Evolutionary conservation across 176 grass and related monocot species (phyloP).

Genomic region (Pontederia crassipes): DNA sequence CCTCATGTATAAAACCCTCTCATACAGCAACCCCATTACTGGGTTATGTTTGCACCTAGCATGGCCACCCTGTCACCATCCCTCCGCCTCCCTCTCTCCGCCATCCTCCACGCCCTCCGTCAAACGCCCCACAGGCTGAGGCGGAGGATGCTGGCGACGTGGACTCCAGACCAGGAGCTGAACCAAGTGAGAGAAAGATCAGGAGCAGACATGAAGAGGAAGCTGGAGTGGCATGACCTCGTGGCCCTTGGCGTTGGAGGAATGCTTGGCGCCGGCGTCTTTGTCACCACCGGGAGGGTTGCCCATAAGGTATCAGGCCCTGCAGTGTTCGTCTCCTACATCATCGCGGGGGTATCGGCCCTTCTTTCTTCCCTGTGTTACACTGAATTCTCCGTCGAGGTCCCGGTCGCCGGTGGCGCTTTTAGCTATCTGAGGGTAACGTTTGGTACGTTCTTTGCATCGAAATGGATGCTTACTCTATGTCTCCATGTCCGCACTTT

Average conservation of each 20-base stretch:
- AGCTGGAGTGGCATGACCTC: conserved; percentile 26
- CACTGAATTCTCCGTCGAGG: conserved; percentile 22
- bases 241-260: conserved; percentile 21
- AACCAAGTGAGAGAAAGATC: conserved; percentile 25
- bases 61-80: neutral
- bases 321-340: conserved; percentile 20
- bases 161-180: conserved; percentile 23
- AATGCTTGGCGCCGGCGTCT: conserved; percentile 26
- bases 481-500: no score
- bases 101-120: conserved; percentile 3
- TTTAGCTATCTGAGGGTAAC: conserved; percentile 27
- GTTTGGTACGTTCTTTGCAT: conserved; percentile 5
- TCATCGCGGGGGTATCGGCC: conserved; percentile 17
- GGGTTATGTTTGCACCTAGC: no score
- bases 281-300: conserved; percentile 20
- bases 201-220: conserved; percentile 24
- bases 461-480: no score
- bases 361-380: conserved; percentile 27
- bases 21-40: no score
- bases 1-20: no score
- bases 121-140: conserved; percentile 19
- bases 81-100: neutral
- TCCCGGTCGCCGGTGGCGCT: conserved; percentile 22
- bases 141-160: conserved; percentile 6
- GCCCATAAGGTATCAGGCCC: conserved; percentile 12